Percentiles rank a stretch among this genome's conserved stretches.
Evolutionary conservation across 2,329 filamentous ascomycete genomes (phyloP).

Genomic region (Septoria linicola): DNA sequence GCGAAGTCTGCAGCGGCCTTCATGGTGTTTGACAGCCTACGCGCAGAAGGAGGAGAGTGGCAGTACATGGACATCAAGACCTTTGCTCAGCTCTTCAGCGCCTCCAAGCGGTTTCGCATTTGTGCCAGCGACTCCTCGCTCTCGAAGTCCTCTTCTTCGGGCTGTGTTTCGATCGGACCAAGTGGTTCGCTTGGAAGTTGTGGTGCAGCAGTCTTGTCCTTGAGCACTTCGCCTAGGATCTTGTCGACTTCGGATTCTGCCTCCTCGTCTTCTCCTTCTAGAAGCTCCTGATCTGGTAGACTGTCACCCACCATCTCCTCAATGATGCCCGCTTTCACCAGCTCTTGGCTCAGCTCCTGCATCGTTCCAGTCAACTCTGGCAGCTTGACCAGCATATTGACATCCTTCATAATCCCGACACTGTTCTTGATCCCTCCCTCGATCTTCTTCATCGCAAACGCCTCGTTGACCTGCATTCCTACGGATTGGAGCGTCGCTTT

Average conservation of each 20-base stretch:
- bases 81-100: slow-evolving; percentile 71
- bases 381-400: slow-evolving; percentile 79
- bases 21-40: no score
- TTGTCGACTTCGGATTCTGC: slow-evolving; percentile 84
- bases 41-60: no score
- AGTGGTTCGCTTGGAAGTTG: slow-evolving; percentile 49
- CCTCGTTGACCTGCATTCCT: slow-evolving; percentile 96
- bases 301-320: slow-evolving; percentile 94
- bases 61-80: no score
- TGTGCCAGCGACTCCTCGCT: slow-evolving; percentile 88
- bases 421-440: slow-evolving; percentile 84
- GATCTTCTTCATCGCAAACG: slow-evolving; percentile 92
- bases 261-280: slow-evolving; percentile 72
- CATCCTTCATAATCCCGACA: slow-evolving; percentile 94
- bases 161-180: slow-evolving; percentile 52
- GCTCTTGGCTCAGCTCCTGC: slow-evolving; percentile 79
- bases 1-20: no score
- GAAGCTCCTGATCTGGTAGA: slow-evolving; percentile 69
- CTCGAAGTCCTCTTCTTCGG: slow-evolving; percentile 68
- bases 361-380: slow-evolving; percentile 88
- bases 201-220: slow-evolving; percentile 66
- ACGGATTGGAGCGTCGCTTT: slow-evolving; percentile 92
- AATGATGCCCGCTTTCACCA: slow-evolving; percentile 93
- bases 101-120: slow-evolving; percentile 89
- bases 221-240: slow-evolving; percentile 85